Evolutionary conservation across 371 early-diverging fungal genomes (phyloP).

Genomic region (Conidiobolus coronatus): DNA sequence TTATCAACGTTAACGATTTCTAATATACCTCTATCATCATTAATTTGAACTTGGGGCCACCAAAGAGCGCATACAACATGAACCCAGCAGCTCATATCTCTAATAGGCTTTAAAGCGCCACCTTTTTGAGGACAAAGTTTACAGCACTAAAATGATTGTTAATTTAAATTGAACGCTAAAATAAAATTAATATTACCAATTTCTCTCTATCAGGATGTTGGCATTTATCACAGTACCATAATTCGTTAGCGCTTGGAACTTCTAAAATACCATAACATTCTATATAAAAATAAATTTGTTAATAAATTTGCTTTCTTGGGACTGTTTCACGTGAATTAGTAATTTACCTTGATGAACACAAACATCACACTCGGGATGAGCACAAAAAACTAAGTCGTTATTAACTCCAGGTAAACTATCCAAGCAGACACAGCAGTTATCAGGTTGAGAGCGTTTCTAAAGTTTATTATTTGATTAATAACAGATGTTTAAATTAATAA

Average conservation of each 20-base stretch:
- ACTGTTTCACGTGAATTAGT: neutral
- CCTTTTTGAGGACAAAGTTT: slow-evolving; percentile 4
- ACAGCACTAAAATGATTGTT: neutral
- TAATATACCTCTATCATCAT: neutral
- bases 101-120: slow-evolving; percentile 2
- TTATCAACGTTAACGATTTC: neutral
- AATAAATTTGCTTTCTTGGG: too few relatives aligned
- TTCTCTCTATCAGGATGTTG: neutral
- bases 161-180: neutral
- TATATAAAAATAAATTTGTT: neutral
- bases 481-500: neutral
- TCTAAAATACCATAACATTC: slow-evolving; percentile 4
- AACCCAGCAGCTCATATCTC: slow-evolving; percentile 1
- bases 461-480: neutral
- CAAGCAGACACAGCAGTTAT: slow-evolving; percentile 6
- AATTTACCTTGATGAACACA: slow-evolving; percentile 6
- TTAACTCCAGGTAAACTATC: slow-evolving; percentile 3
- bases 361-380: slow-evolving; percentile 5
- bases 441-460: slow-evolving; percentile 4
- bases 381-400: slow-evolving; percentile 5
- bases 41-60: slow-evolving; percentile 5
- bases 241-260: neutral
- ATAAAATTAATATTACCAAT: neutral
- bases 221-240: slow-evolving; percentile 5
- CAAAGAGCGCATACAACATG: slow-evolving; percentile 7